Evolutionary conservation across 2,329 filamentous ascomycete species (phyloP), one percentile per base, ranked within the genome.

Genomic region (Botryotinia globosa): DNA sequence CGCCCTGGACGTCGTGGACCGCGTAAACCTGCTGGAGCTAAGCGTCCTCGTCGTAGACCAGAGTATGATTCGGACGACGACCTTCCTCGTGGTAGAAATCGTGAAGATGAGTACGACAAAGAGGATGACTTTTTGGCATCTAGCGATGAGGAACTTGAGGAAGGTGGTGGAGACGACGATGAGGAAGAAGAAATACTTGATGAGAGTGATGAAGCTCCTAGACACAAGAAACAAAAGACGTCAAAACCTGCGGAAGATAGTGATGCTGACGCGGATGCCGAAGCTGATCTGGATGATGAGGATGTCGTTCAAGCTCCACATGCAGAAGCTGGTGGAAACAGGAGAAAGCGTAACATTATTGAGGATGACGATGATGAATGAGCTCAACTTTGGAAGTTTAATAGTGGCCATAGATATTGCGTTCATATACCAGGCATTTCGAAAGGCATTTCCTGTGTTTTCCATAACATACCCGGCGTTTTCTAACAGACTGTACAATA

Each of bases 1-100:
- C 75, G 79, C 42, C 83, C 85, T 14, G 83, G 87, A 42, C 84
- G 87, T 75, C 83, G 84, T 44, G 80, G 80, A 20, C 84, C 83
- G 34, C 89, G 89, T 80, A 85, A 87, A 74, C 82, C 85, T 0
- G 86, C 85, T 0, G 87, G 87, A 18, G 81, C 82, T 20, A 81
- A 83, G 44, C 87, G 87, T 63, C 88, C 87, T 82, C 84, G 85
- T 78, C 85, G 85, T 45, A 85, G 86, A 56, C 84, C 86, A 73
- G 92, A 92, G 77, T 92, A 93, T 74, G 92, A 94, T 78, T 93
- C 93, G 14, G 92, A 94, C 77, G 91, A 93, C 76, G 91, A 92
- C 73, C 85, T 90, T 51, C 88, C 89, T 25, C 86, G 89, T 84
- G 63, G 79, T 32, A 73, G 78, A 65, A 86, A 86, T 45, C 87